Evolutionary conservation across 495 filamentous ascomycete genomes (phyloP).

Genomic region (Neurospora pannonica): DNA sequence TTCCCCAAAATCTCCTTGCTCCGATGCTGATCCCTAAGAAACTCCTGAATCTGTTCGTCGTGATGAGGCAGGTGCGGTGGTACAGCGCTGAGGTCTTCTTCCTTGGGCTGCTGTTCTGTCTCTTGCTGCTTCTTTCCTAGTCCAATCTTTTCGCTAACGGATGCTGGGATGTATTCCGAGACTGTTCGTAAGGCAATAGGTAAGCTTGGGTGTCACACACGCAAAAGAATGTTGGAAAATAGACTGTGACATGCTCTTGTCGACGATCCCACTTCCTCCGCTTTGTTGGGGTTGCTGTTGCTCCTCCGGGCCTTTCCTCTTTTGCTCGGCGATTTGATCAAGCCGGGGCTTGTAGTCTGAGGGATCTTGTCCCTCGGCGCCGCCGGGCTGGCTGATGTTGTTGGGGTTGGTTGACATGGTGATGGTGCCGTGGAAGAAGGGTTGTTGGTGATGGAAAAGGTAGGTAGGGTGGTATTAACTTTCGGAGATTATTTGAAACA

Average conservation of each 20-base stretch:
- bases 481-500: neutral
- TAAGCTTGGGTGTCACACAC: neutral
- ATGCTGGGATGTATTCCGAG: slow-evolving; percentile 16
- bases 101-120: neutral
- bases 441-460: neutral
- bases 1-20: slow-evolving; percentile 12
- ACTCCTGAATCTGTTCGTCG: slow-evolving; percentile 26
- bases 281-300: neutral
- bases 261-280: slow-evolving; percentile 7
- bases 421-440: neutral
- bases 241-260: slow-evolving; percentile 16
- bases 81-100: slow-evolving; percentile 2
- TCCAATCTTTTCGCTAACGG: slow-evolving; percentile 14
- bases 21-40: slow-evolving; percentile 26
- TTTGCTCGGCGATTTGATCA: slow-evolving; percentile 14
- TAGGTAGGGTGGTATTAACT: neutral
- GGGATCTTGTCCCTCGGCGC: neutral
- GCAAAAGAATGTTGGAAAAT: neutral
- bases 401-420: neutral
- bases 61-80: slow-evolving; percentile 23
- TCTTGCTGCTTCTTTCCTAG: neutral
- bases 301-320: neutral
- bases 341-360: slow-evolving; percentile 19
- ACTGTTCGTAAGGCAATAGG: slow-evolving; percentile 6
- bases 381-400: neutral